Conservation (phyloP, 2,329 filamentous ascomycete species). For the Hymenotorrendiella dingleyae region DNA sequence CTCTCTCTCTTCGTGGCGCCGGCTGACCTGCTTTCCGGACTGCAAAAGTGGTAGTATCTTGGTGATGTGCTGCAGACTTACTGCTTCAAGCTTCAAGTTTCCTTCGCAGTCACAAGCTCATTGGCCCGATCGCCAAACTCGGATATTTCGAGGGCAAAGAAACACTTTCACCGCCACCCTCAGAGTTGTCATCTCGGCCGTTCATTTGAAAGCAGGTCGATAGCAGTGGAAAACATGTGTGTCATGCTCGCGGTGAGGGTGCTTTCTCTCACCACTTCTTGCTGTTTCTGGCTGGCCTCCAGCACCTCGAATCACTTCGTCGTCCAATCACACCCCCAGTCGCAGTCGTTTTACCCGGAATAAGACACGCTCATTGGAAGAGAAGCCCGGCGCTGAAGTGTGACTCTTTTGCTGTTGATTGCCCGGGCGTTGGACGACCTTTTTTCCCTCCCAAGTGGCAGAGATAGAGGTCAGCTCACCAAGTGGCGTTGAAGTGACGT, state of each 20-base stretch:
- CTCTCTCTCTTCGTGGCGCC: constrained; percentile 17
- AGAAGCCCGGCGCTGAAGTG: constrained; percentile 9
- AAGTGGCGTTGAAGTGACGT: constrained; percentile 17
- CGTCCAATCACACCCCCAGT: constrained; percentile 10
- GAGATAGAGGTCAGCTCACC: too few species aligned
- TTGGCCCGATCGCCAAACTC: constrained; percentile 1
- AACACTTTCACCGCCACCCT: constrained; percentile 13
- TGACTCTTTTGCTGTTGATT: constrained; percentile 4
- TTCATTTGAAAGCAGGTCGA: constrained; percentile 10
- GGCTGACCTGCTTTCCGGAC: constrained; percentile 12
- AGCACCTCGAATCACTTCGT: constrained; percentile 4
- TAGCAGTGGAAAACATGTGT: constrained; percentile 2
- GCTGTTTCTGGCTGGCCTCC: not conserved
- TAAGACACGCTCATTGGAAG: constrained; percentile 10
- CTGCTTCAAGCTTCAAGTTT: constrained; percentile 5
- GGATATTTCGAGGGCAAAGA: constrained; percentile 4
- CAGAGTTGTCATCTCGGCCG: constrained; percentile 2
- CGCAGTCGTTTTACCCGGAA: constrained; percentile 15
- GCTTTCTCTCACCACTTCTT: not conserved
- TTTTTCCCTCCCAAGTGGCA: not conserved
- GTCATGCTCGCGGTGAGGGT: constrained; percentile 7
- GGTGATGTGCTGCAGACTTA: constrained; percentile 10
- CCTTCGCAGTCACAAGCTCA: not conserved
- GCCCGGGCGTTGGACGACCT: too few species aligned
- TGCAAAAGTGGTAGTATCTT: not conserved